Evolutionary conservation across 2,329 filamentous ascomycete species (phyloP).

Genomic region (Byssoonygena ceratinophila): DNA sequence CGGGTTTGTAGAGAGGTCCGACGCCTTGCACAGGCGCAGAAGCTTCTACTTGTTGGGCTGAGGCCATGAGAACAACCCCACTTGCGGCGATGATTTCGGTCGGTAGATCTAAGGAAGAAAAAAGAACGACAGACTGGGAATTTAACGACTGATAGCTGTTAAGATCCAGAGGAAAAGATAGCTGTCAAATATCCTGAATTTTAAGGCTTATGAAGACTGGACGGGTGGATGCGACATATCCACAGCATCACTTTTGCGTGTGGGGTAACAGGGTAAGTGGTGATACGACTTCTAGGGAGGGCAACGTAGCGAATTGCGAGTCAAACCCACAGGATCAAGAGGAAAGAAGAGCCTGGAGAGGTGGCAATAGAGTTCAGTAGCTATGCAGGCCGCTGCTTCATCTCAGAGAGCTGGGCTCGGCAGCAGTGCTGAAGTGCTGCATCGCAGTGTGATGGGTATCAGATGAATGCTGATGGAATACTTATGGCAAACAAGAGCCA

Average conservation of each 20-base stretch:
- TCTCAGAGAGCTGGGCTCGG: neutral
- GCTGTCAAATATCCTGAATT: too few relatives aligned
- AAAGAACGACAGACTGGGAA: neutral
- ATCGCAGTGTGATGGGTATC: neutral
- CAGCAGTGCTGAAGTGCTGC: neutral
- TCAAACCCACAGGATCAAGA: neutral
- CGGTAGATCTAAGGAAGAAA: neutral
- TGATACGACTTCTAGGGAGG: neutral
- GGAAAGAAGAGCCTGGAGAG: neutral
- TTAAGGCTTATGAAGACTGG: neutral
- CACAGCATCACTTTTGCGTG: neutral
- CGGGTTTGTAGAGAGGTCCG: constrained; percentile 66
- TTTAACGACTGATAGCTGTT: neutral
- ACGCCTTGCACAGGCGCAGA: constrained; percentile 41
- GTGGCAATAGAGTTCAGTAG: constrained; percentile 8
- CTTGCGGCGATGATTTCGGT: neutral
- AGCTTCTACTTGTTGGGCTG: constrained; percentile 1
- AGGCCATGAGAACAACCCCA: constrained; percentile 11
- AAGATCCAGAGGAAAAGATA: neutral
- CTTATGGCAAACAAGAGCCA: too few relatives aligned
- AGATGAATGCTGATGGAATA: neutral
- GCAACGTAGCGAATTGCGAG: too few relatives aligned
- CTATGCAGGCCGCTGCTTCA: neutral
- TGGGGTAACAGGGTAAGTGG: neutral
- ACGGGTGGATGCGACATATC: neutral